These are phyloP conservation scores for Escallonia rubra DNA, from an alignment of 129 eudicot species.

Conservation along the genomic window DNA sequence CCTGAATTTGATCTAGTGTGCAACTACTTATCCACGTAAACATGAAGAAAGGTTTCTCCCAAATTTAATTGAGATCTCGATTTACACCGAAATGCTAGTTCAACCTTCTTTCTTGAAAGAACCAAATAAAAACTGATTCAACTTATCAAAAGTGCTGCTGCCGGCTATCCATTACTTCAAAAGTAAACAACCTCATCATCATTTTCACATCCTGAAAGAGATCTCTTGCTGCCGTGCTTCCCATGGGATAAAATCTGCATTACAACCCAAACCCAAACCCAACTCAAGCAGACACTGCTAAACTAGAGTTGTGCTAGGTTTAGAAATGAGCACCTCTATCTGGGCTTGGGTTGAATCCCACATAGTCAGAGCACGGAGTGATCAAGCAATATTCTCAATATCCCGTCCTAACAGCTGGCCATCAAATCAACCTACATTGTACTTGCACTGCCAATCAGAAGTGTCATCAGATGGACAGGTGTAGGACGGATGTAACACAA, in stretches of 20 bases:
- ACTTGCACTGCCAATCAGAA: conserved; percentile 7
- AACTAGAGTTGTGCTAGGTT: conserved; percentile 6
- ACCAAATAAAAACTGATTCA: too few species aligned
- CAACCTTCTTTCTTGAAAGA: too few species aligned
- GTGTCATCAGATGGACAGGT: conserved; percentile 4
- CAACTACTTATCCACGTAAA: too few species aligned
- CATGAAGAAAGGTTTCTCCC: too few species aligned
- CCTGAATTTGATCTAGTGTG: too few species aligned
- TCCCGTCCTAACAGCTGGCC: neutral
- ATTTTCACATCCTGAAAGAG: neutral
- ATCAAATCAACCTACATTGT: conserved; percentile 8
- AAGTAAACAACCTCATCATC: too few species aligned
- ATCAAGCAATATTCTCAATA: conserved; percentile 2
- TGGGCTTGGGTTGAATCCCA: conserved; percentile 9
- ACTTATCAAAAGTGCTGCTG: too few species aligned
- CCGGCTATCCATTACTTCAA: too few species aligned
- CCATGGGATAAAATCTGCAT: neutral
- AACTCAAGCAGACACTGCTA: conserved; percentile 5
- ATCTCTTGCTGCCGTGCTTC: neutral
- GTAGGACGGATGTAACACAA: neutral
- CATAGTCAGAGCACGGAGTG: conserved; percentile 1
- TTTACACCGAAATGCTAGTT: too few species aligned
- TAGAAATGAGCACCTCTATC: conserved; percentile 10
- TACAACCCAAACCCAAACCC: conserved; percentile 3
- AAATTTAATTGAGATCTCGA: too few species aligned